Percentiles rank a stretch among this genome's conserved stretches.
These are phyloP conservation scores for Metschnikowia koreensis DNA, from an alignment of 805 yeast species.

Conservation along the genomic window DNA sequence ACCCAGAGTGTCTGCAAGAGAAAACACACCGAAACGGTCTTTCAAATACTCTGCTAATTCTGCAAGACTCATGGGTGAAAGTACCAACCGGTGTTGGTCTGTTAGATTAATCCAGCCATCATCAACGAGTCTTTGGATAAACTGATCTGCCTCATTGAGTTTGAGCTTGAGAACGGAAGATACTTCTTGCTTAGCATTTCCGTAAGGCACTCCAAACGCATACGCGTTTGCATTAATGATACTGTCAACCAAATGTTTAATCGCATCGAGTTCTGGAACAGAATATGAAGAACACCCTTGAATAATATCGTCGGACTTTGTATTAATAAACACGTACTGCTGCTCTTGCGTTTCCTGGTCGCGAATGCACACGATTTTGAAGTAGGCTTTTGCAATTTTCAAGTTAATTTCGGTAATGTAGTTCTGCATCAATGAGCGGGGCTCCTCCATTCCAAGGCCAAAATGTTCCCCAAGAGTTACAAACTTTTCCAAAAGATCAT, in stretches of 20 bases:
- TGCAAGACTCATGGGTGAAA: slow-evolving; percentile 42
- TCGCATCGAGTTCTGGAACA: slow-evolving; percentile 39
- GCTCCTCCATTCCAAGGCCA: slow-evolving; percentile 9
- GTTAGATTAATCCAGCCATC: slow-evolving; percentile 54
- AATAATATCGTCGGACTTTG: slow-evolving; percentile 39
- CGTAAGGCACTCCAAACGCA: slow-evolving; percentile 33
- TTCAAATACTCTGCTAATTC: slow-evolving; percentile 48
- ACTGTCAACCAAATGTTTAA: slow-evolving; percentile 47
- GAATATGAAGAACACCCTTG: slow-evolving; percentile 36
- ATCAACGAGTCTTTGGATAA: slow-evolving; percentile 41
- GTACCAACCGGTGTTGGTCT: slow-evolving; percentile 30
- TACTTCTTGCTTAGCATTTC: slow-evolving; percentile 34
- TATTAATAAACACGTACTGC: slow-evolving; percentile 42
- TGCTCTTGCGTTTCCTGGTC: slow-evolving; percentile 34
- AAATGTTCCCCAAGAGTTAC: slow-evolving; percentile 10
- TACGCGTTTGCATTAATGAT: slow-evolving; percentile 40
- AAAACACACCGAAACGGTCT: slow-evolving; percentile 39
- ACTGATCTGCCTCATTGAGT: slow-evolving; percentile 35
- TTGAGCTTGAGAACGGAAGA: slow-evolving; percentile 27
- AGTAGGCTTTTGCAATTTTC: slow-evolving; percentile 35
- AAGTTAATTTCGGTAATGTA: slow-evolving; percentile 31
- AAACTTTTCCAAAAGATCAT: slow-evolving; percentile 7
- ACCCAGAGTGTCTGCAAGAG: slow-evolving; percentile 26
- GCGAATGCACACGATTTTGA: slow-evolving; percentile 41
- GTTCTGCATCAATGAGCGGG: slow-evolving; percentile 7